Evolutionary conservation across 176 grass and related monocot species (phyloP).

Genomic region (Coix lacrymajobi): DNA sequence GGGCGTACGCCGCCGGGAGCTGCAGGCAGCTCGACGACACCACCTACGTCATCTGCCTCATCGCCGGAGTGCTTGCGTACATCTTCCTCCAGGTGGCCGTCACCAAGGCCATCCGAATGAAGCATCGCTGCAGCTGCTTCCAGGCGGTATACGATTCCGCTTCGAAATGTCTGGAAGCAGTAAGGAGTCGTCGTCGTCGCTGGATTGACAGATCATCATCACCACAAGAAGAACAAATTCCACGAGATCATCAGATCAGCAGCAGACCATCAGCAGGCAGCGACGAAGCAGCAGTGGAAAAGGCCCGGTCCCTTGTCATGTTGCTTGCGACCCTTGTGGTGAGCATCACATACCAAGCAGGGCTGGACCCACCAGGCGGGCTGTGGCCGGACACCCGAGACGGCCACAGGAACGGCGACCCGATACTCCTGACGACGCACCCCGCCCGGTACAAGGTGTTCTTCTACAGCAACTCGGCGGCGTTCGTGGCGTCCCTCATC

Average conservation of each 20-base stretch:
- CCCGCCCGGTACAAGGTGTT: conserved; percentile 22
- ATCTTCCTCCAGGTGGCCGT: conserved; percentile 17
- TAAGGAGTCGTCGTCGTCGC: no score
- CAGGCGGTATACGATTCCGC: rapidly evolving
- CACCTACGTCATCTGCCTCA: conserved; percentile 18
- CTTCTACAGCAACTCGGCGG: conserved; percentile 41
- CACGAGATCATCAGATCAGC: neutral
- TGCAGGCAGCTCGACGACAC: conserved; percentile 12
- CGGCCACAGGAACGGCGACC: neutral
- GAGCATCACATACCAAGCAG: conserved; percentile 45
- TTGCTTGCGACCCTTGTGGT: conserved; percentile 46
- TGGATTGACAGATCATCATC: neutral
- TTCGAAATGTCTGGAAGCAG: neutral
- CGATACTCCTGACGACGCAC: conserved; percentile 24
- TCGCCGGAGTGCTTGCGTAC: conserved; percentile 10
- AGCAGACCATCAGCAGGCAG: no score
- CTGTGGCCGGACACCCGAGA: conserved; percentile 16
- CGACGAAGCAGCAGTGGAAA: neutral
- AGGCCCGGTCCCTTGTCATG: conserved; percentile 16
- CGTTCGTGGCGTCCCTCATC: conserved; percentile 40
- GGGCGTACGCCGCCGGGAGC: conserved; percentile 30
- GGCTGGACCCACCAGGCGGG: conserved; percentile 44
- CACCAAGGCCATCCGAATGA: neutral
- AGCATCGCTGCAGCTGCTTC: neutral
- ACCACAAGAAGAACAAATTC: no score